These are phyloP conservation scores for Phytopythium oedochilum DNA, from an alignment of 352 stramenopile species.

Conservation along the genomic window DNA sequence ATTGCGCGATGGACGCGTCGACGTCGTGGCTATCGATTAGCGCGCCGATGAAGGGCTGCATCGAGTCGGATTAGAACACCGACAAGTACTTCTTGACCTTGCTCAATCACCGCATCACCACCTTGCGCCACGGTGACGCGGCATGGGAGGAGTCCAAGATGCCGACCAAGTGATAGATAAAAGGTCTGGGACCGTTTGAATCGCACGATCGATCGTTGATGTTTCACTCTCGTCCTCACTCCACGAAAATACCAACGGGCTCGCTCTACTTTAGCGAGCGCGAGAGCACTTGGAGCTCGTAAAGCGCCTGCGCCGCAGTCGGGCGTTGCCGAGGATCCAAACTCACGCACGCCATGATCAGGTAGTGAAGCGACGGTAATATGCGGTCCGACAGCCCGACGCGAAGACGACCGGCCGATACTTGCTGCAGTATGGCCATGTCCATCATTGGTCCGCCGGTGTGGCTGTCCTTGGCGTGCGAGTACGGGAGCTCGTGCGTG, in stretches of 20 bases:
- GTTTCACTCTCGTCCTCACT: too few species aligned
- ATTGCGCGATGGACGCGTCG: conserved; percentile 16
- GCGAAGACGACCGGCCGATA: conserved; percentile 16
- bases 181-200: too few species aligned
- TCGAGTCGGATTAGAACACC: conserved; percentile 34
- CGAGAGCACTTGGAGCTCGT: conserved; percentile 20
- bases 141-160: conserved; percentile 43
- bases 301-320: conserved; percentile 21
- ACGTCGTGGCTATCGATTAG: conserved; percentile 37
- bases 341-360: conserved; percentile 12
- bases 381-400: conserved; percentile 14
- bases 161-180: conserved; percentile 64
- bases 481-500: conserved; percentile 24
- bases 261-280: background rate
- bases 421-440: conserved; percentile 25
- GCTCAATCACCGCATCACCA: conserved; percentile 63
- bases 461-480: conserved; percentile 14
- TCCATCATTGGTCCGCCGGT: conserved; percentile 8
- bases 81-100: conserved; percentile 47
- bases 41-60: conserved; percentile 37
- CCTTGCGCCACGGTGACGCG: conserved; percentile 54
- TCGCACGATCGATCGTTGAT: too few species aligned
- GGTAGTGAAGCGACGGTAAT: conserved; percentile 7
- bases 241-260: too few species aligned
- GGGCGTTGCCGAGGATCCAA: conserved; percentile 13